Percentiles rank a stretch among this genome's conserved stretches.
phyloP scores from a whole-genome alignment of 345 rosid species.

The Psidium guajava region DNA sequence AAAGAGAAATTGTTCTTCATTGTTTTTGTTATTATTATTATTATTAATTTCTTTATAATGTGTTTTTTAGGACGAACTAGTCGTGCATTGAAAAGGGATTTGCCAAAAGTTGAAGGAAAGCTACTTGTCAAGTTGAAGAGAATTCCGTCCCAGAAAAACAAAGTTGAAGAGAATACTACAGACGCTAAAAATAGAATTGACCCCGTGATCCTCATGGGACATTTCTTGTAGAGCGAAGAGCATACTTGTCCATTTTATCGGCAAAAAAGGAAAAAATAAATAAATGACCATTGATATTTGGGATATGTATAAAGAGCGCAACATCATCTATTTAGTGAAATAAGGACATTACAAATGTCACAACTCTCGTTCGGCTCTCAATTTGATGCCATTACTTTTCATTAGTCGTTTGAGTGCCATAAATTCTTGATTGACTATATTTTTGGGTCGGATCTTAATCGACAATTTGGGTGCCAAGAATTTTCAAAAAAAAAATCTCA shows the following conservation, averaged over 20 bases:
- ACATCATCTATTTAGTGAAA: background rate
- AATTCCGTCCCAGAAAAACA: too few species aligned
- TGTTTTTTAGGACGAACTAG: background rate
- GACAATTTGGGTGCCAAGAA: too few species aligned
- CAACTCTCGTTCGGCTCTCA: rapidly evolving
- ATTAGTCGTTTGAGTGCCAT: background rate
- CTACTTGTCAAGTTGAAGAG: background rate
- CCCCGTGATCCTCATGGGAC: background rate
- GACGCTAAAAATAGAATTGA: background rate
- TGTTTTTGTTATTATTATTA: too few species aligned
- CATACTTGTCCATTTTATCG: background rate
- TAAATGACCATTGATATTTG: background rate
- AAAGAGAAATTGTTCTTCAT: background rate
- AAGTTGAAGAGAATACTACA: too few species aligned
- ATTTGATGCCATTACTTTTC: background rate
- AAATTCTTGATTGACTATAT: too few species aligned
- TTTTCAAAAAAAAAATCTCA: too few species aligned
- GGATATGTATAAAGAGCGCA: background rate
- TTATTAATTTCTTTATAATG: background rate
- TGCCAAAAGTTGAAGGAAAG: background rate
- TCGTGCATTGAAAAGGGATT: background rate
- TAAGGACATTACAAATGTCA: background rate
- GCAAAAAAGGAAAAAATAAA: too few species aligned
- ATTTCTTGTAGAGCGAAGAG: background rate
- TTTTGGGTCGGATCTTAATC: too few species aligned